phyloP scores from a whole-genome alignment of 345 rosid species.

The Noccaea bulbosa region DNA sequence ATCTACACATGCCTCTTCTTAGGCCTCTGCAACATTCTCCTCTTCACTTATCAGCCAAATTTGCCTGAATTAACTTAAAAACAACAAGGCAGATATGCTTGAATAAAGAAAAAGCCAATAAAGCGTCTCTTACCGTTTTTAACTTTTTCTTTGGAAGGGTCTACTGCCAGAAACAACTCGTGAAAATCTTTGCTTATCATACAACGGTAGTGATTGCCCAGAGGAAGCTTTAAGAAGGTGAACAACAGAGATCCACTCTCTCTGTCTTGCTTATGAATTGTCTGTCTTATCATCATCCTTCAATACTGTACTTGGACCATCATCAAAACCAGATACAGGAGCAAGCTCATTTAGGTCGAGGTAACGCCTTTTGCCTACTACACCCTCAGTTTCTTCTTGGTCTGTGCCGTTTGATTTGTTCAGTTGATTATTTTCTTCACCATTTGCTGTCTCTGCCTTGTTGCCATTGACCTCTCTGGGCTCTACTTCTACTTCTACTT shows the following conservation, averaged over 20 bases:
- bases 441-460: constrained; percentile 40
- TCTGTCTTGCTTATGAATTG: constrained; percentile 51
- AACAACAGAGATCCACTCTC: constrained; percentile 10
- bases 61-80: constrained; percentile 33
- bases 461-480: constrained; percentile 35
- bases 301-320: constrained; percentile 65
- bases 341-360: constrained; percentile 98
- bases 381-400: constrained; percentile 69
- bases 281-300: constrained; percentile 69
- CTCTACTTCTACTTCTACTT: constrained; percentile 51
- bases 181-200: constrained; percentile 37
- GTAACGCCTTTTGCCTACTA: constrained; percentile 66
- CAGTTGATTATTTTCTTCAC: constrained; percentile 53
- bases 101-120: constrained; percentile 31
- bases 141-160: constrained; percentile 31
- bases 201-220: constrained; percentile 34
- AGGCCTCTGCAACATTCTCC: constrained; percentile 30
- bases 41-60: constrained; percentile 32
- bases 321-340: constrained; percentile 93
- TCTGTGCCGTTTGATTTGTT: constrained; percentile 57
- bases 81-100: constrained; percentile 43
- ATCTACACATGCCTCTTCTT: constrained; percentile 44
- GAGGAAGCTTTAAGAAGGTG: constrained; percentile 13
- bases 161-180: constrained; percentile 34
- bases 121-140: constrained; percentile 26